Conservation (phyloP, 1,284 basidiomycete species). For the Fomitiporia mediterranea region DNA sequence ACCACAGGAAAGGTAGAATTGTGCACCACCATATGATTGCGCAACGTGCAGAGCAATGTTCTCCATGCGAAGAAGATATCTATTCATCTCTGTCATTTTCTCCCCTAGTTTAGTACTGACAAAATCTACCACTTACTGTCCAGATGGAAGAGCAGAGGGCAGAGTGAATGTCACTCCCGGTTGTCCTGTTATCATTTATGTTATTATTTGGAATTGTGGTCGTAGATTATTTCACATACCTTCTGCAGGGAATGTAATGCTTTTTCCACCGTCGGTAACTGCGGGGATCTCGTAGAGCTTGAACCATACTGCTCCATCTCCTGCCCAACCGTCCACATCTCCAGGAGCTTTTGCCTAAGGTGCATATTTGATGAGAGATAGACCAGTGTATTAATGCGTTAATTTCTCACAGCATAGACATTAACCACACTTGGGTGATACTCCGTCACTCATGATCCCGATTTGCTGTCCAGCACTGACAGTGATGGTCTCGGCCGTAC, state of each 20-base stretch:
- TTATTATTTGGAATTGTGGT: not conserved
- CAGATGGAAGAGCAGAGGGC: slow-evolving; percentile 27
- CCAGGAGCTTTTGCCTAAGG: slow-evolving; percentile 31
- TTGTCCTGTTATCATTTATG: slow-evolving; percentile 17
- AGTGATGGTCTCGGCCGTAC: slow-evolving; percentile 32
- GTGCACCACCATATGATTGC: slow-evolving; percentile 19
- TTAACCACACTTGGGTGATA: slow-evolving; percentile 39
- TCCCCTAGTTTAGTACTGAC: too few species aligned
- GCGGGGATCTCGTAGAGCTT: slow-evolving; percentile 30
- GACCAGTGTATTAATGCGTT: not conserved
- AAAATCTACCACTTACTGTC: slow-evolving; percentile 18
- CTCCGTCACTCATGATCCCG: slow-evolving; percentile 32
- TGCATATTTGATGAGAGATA: not conserved
- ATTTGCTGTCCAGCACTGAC: slow-evolving; percentile 34
- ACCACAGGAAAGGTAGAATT: slow-evolving; percentile 30
- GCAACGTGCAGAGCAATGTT: slow-evolving; percentile 28
- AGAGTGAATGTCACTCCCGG: slow-evolving; percentile 27
- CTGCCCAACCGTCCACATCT: slow-evolving; percentile 33
- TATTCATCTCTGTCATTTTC: not conserved
- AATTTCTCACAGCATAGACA: slow-evolving; percentile 32
- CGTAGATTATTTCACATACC: slow-evolving; percentile 8
- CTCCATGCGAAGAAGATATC: slow-evolving; percentile 32
- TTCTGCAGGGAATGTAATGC: slow-evolving; percentile 23
- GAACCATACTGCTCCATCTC: slow-evolving; percentile 38
- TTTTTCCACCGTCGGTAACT: slow-evolving; percentile 23